Evolutionary conservation across 306 rosid species (phyloP).

Genomic region (Trifolium repens): DNA sequence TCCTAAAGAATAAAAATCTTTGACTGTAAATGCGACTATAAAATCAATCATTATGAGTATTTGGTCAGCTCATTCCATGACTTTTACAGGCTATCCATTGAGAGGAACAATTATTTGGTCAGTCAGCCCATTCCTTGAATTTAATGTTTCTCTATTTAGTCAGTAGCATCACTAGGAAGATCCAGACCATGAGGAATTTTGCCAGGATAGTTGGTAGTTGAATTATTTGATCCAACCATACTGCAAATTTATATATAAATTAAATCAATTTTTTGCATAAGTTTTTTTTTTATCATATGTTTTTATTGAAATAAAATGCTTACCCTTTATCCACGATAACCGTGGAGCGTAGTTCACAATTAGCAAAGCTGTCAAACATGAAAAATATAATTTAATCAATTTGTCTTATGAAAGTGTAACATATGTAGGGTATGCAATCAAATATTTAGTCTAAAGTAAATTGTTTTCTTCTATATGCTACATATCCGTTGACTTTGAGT

Average conservation of each 20-base stretch:
- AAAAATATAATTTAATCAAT: conserved; percentile 24
- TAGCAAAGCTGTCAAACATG: conserved; percentile 68
- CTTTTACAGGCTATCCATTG: neutral
- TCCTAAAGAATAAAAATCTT: neutral
- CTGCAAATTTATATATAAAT: conserved; percentile 50
- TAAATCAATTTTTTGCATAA: conserved; percentile 10
- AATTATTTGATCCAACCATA: conserved; percentile 59
- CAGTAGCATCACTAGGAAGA: conserved; percentile 72
- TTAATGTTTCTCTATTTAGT: conserved; percentile 29
- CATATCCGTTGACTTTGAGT: neutral
- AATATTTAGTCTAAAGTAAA: neutral
- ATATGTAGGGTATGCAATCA: conserved; percentile 2
- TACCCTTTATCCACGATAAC: conserved; percentile 73
- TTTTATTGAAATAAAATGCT: conserved; percentile 33
- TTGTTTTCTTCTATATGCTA: neutral
- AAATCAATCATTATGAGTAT: neutral
- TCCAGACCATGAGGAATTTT: conserved; percentile 70
- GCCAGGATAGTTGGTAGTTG: conserved; percentile 73
- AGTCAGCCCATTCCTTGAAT: conserved; percentile 28
- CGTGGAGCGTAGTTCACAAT: conserved; percentile 83
- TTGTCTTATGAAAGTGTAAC: conserved; percentile 13
- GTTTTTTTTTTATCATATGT: neutral
- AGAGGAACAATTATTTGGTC: conserved; percentile 24
- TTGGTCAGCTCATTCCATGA: neutral
- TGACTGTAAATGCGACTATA: conserved; percentile 4